phyloP scores from a whole-genome alignment of 306 rosid genomes.

The Argentina anserina region DNA sequence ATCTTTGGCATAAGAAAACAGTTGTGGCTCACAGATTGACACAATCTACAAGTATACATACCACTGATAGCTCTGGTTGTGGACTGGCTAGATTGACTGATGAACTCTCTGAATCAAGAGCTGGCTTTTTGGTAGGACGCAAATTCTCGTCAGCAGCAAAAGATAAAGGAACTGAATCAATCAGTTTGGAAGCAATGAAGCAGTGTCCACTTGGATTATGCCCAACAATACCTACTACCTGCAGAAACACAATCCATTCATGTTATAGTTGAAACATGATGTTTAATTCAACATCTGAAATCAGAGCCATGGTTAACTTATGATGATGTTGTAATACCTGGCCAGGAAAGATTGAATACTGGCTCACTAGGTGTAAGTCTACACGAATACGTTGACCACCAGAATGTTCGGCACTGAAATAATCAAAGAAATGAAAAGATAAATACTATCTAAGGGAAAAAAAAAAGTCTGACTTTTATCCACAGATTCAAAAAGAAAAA shows the following conservation, averaged over 20 bases:
- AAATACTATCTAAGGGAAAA: conserved; percentile 18
- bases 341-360: conserved; percentile 89
- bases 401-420: conserved; percentile 61
- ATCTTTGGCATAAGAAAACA: not conserved
- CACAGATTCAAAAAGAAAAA: conserved; percentile 5
- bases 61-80: conserved; percentile 66
- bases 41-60: conserved; percentile 23
- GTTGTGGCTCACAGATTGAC: conserved; percentile 10
- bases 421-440: conserved; percentile 13
- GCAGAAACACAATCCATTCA: conserved; percentile 30
- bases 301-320: conserved; percentile 10
- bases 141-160: conserved; percentile 38
- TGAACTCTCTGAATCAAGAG: conserved; percentile 54
- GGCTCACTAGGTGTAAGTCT: conserved; percentile 63
- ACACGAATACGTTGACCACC: conserved; percentile 91
- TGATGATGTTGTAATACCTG: conserved; percentile 54
- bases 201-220: conserved; percentile 98
- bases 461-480: not conserved
- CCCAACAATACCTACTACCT: conserved; percentile 90
- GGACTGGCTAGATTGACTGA: conserved; percentile 31
- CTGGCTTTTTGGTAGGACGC: conserved; percentile 74
- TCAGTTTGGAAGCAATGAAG: conserved; percentile 77
- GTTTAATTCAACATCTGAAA: conserved; percentile 14
- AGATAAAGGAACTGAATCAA: conserved; percentile 56
- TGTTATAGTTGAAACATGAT: conserved; percentile 16